Percentiles rank a stretch among this genome's conserved stretches.
These are phyloP conservation scores for Striga asiatica DNA, from an alignment of 257 asterid genomes.

Conservation along the genomic window DNA sequence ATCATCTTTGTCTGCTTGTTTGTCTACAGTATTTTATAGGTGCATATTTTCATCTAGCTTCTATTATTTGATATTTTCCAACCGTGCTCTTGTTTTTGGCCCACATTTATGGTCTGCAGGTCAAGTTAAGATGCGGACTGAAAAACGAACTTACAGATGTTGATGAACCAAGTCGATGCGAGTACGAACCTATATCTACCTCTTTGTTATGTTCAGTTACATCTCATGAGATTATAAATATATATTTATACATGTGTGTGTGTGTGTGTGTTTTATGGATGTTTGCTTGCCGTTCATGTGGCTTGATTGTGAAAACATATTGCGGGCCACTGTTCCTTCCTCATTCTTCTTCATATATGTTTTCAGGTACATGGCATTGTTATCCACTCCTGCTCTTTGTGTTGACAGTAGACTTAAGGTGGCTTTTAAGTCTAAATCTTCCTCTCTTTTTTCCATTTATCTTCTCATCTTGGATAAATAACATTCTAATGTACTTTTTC, in stretches of 20 bases:
- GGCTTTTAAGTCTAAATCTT: not conserved
- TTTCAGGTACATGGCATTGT: conserved; percentile 62
- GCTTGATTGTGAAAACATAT: not conserved
- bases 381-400: conserved; percentile 83
- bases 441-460: not conserved
- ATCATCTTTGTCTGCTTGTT: too few species aligned
- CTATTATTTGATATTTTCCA: not conserved
- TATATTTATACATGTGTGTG: not conserved
- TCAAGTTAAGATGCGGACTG: conserved; percentile 84
- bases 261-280: not conserved
- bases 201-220: too few species aligned
- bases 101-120: conserved; percentile 33
- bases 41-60: not conserved
- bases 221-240: too few species aligned
- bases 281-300: not conserved
- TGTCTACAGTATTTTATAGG: not conserved
- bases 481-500: too few species aligned
- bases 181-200: conserved; percentile 41
- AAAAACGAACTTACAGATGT: conserved; percentile 69
- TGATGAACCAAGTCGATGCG: conserved; percentile 99
- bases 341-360: conserved; percentile 12
- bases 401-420: conserved; percentile 75
- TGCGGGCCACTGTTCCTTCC: not conserved
- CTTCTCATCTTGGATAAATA: too few species aligned
- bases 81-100: not conserved